These are phyloP conservation scores for Dictyostelium capitatum DNA, from an alignment of 78 protist genomes.

Conservation along the genomic window DNA sequence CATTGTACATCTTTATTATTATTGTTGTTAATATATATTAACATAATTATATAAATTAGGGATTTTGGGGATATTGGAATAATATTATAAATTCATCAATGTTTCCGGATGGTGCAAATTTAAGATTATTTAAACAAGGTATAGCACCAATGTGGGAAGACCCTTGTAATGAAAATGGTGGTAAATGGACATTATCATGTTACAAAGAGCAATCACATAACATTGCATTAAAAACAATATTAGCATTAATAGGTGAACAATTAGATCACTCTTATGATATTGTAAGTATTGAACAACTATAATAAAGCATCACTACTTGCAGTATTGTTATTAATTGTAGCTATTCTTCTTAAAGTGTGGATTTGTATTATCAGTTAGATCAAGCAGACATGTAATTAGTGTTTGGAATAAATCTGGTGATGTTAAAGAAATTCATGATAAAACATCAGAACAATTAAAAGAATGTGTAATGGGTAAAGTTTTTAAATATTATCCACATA, in stretches of 20 bases:
- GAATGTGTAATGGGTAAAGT: neutral
- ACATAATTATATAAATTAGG: too few relatives aligned
- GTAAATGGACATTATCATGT: conserved; percentile 52
- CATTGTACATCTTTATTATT: neutral
- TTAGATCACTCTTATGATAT: conserved; percentile 43
- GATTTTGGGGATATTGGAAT: conserved; percentile 82
- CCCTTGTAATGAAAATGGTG: conserved; percentile 59
- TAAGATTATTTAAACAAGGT: conserved; percentile 66
- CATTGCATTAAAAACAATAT: conserved; percentile 31
- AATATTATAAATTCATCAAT: conserved; percentile 25
- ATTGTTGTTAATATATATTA: neutral
- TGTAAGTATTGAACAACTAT: conserved; percentile 1
- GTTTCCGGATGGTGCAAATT: conserved; percentile 58
- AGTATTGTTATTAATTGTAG: neutral
- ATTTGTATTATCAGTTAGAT: conserved; percentile 52
- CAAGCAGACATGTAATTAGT: conserved; percentile 61
- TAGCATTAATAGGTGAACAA: conserved; percentile 69
- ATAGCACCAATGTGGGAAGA: conserved; percentile 77
- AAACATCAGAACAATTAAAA: conserved; percentile 4
- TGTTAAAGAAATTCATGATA: conserved; percentile 54
- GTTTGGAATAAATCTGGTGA: conserved; percentile 76
- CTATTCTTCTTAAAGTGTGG: conserved; percentile 34
- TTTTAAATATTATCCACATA: conserved; percentile 52
- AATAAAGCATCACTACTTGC: neutral
- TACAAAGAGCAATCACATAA: conserved; percentile 31